Evolutionary conservation across 345 rosid genomes (phyloP), one percentile per base, ranked within the genome.

Genomic region (Eucalyptus viminalis): DNA sequence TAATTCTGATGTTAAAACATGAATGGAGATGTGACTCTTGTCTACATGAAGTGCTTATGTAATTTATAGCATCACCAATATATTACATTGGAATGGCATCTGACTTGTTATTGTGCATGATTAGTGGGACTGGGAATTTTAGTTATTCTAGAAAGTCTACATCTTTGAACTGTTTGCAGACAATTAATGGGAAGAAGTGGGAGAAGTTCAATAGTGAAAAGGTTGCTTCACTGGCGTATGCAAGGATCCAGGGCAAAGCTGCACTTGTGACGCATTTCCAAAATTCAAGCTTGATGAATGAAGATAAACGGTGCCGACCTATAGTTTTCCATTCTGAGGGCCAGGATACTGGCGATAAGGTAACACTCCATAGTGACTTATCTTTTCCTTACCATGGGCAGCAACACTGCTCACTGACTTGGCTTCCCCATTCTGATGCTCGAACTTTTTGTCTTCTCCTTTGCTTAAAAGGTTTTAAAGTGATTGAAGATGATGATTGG

Each of bases 171-270:
- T 47, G 11, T 86, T 62, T 94, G 92, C 93, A 97, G 99, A 97
- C 97, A 54, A 95, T 97, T 91, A 95, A 93, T 87, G 99, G 98
- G 89, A 97, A 96, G 92, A 94, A 92, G 92, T 97, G 99, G 99
- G 98, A 97, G 92, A 97, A 97, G 92, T 97, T 97, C 92, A 96
- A 97, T 89, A 97, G 99, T 86, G 99, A 97, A 89, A 97, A 97
- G 92, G 98, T 95, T 92, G 98, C 99, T 50, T 94, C 97, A 17
- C 89, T 97, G 93, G 99, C 98, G 88, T 97, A 97, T 93, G 99
- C 98, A 65, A 93, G 97, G 92, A 97, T 97, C 92, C 99, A 97
- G 93, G 99, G 99, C 83, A 97, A 97, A 91, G 92, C 95, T 87
- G 98, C 99, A 49, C 99, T 97, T 89, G 96, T 96, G 89, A 93